Conservation (phyloP, 2,329 filamentous ascomycete species). For the Sporothrix pallida region DNA sequence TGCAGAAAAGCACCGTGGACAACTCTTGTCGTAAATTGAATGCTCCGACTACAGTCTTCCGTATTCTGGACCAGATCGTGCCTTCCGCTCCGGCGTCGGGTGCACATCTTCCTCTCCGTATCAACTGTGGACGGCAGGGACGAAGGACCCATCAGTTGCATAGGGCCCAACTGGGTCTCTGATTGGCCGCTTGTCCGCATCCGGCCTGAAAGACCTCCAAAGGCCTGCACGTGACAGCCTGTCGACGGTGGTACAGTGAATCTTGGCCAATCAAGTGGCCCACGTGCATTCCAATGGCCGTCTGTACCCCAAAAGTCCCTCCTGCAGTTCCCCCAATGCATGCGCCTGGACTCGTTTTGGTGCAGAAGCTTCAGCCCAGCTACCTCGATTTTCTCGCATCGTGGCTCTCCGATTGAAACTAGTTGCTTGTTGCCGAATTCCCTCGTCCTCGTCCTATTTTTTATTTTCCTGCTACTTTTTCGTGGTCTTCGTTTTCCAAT, state of each 20-base stretch:
- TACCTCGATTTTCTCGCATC: conserved; percentile 17
- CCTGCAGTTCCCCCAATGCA: conserved; percentile 9
- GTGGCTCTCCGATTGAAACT: not conserved
- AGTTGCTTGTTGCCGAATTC: not conserved
- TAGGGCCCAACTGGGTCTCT: not conserved
- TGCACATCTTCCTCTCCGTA: not conserved
- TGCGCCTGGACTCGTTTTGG: not conserved
- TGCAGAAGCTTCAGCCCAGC: conserved; percentile 1
- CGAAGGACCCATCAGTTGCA: not conserved
- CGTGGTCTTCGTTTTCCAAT: not conserved
- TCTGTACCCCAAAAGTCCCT: not conserved
- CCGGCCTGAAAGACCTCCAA: not conserved
- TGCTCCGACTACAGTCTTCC: not conserved
- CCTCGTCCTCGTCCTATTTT: not conserved
- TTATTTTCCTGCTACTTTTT: not conserved
- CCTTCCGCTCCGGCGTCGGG: not conserved
- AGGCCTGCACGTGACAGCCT: conserved; percentile 18
- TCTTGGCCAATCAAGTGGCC: conserved; percentile 42
- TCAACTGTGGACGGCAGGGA: not conserved
- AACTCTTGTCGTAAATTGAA: not conserved
- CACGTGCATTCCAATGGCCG: conserved; percentile 43
- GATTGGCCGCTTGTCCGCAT: conserved; percentile 19
- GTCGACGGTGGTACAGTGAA: not conserved
- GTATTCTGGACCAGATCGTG: conserved; percentile 2
- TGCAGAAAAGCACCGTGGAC: not conserved